Evolutionary conservation across 805 yeast genomes (phyloP).

Genomic region (Saturnispora halmiae): DNA sequence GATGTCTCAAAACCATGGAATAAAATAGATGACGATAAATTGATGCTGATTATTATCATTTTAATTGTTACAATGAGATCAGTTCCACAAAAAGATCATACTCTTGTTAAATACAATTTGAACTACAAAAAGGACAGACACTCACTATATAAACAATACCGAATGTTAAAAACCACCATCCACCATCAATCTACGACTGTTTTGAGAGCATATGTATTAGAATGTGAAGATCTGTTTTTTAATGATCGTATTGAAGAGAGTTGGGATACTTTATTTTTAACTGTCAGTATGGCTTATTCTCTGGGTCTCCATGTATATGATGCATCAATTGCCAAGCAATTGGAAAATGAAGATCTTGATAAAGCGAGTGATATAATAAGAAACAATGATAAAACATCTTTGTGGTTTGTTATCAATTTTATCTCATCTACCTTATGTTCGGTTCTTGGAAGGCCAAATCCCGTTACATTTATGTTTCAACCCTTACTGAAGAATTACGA

Average conservation of each 20-base stretch:
- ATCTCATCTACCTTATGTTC: conserved; percentile 42
- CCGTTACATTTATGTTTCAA: conserved; percentile 35
- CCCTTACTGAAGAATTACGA: conserved; percentile 28
- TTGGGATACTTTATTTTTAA: conserved; percentile 43
- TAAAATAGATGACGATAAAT: conserved; percentile 33
- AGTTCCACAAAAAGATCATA: conserved; percentile 22
- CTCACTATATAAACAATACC: conserved; percentile 33
- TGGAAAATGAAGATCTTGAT: conserved; percentile 26
- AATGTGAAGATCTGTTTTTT: conserved; percentile 42
- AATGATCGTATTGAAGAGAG: conserved; percentile 42
- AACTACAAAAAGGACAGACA: conserved; percentile 20
- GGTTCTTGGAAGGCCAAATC: conserved; percentile 46
- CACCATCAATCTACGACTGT: conserved; percentile 40
- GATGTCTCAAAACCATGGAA: conserved; percentile 33
- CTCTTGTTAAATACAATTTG: conserved; percentile 19
- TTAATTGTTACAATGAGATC: conserved; percentile 33
- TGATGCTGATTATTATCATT: conserved; percentile 37
- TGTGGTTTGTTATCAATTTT: conserved; percentile 43
- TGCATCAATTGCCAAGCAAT: conserved; percentile 25
- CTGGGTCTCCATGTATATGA: conserved; percentile 42
- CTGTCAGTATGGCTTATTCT: conserved; percentile 42
- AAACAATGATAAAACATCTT: conserved; percentile 33
- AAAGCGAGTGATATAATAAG: conserved; percentile 22
- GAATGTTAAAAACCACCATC: conserved; percentile 38
- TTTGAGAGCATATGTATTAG: conserved; percentile 40